Base-by-base conservation (phyloP, 257 asterid species). In the Gentiana macrophylla region DNA sequence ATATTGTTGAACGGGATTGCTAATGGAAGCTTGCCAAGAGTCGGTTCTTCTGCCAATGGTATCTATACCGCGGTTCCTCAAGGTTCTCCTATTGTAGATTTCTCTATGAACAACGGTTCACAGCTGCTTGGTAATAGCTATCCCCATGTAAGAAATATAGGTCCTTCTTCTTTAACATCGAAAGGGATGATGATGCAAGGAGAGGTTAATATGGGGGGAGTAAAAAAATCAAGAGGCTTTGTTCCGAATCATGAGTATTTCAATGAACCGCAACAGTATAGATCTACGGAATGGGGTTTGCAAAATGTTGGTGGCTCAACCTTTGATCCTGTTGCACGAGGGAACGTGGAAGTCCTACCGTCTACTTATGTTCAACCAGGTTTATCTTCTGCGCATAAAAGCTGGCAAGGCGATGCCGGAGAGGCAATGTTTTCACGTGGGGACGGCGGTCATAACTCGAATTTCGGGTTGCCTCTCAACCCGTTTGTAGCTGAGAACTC, bases 231-330 rank as follows among this genome's bases (percentile, higher is more conserved):
- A 0, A 68, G 78, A 52, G 79, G 73, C 2, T 75, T 71, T 63
- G 43, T 63, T 64, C 74, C 81, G 8, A 74, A 66, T 53, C 79
- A 82, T 55, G 89, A 79, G 46, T 61, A 70, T 35, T 69, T 76
- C 47, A 61, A 53, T 8, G 82, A 73, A 37, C 49, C 70, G 36
- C 82, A 76, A 65, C 91, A 64, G 54, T 74, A 64, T 15, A 63
- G 83, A 67, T 11, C 68, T 6, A 81, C 70, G 12, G 85, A 78
- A 32, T 80, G 89, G 94, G 73, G 72, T 33, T 45, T 70, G 72
- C 93, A 64, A 58, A 77, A 67, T 50, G 64, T 64, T 4, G 84
- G 57, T 57, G 24, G 67, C 80, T 2, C 81, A 62, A 37, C 79
- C 24, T 24, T 24, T 24, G 24, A 58, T 46, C 65, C 71, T 49